phyloP scores from a whole-genome alignment of 306 rosid genomes.

The Cucumis hystrix region DNA sequence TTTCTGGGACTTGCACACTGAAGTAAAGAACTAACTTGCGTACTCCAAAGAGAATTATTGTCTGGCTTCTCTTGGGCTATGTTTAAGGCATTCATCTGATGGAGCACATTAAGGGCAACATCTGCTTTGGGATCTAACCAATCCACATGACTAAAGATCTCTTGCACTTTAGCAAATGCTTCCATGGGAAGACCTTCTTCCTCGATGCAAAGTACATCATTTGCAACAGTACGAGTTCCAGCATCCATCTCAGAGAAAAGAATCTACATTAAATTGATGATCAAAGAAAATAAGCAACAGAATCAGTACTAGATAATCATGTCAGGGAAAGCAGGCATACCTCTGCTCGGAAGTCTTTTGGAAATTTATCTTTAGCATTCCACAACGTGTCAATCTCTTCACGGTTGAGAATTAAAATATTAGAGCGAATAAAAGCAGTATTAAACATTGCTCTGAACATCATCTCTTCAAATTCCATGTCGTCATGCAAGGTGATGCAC shows the following conservation, averaged over 20 bases:
- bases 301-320: conserved; percentile 9
- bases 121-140: conserved; percentile 73
- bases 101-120: conserved; percentile 52
- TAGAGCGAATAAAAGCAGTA: conserved; percentile 91
- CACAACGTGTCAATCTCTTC: conserved; percentile 81
- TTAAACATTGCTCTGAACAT: conserved; percentile 83
- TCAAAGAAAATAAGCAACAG: conserved; percentile 10
- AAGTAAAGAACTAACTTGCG: conserved; percentile 16
- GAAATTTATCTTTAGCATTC: conserved; percentile 62
- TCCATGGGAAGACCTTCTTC: conserved; percentile 89
- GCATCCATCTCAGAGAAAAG: conserved; percentile 93
- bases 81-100: conserved; percentile 41
- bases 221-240: conserved; percentile 32
- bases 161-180: conserved; percentile 92
- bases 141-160: conserved; percentile 75
- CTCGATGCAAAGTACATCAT: conserved; percentile 49
- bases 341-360: conserved; percentile 85
- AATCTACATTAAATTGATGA: conserved; percentile 42
- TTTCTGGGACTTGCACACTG: conserved; percentile 27
- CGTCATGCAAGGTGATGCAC: conserved; percentile 49
- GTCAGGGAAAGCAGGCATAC: conserved; percentile 26
- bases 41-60: conserved; percentile 16
- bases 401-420: conserved; percentile 70
- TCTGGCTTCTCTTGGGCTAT: conserved; percentile 33
- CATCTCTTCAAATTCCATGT: conserved; percentile 56